These are phyloP conservation scores for Lactarius psammicola DNA, from an alignment of 768 basidiomycete species.

Conservation along the genomic window DNA sequence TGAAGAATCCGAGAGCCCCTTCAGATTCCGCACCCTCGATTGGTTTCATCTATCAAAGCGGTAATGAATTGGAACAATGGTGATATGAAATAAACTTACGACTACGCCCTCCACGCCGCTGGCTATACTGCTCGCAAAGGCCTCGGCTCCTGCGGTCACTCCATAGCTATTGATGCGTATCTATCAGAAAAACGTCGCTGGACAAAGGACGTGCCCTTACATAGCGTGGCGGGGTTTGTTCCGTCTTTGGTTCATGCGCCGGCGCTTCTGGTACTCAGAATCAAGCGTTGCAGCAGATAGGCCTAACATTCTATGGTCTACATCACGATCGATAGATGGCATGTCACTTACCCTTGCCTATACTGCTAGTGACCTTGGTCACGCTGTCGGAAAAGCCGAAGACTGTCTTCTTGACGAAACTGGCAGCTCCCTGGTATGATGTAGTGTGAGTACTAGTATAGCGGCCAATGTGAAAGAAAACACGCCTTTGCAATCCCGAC, in stretches of 20 bases:
- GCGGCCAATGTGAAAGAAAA: neutral
- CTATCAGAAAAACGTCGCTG: conserved; percentile 5
- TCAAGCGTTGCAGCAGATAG: conserved; percentile 97
- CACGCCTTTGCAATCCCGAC: conserved; percentile 89
- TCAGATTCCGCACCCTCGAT: conserved; percentile 94
- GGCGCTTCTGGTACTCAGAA: conserved; percentile 87
- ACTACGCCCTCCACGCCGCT: conserved; percentile 96
- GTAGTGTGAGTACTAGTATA: neutral
- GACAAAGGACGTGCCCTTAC: conserved; percentile 41
- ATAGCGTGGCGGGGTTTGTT: conserved; percentile 97
- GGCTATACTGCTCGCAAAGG: conserved; percentile 88
- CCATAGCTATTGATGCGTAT: conserved; percentile 63
- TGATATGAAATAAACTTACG: conserved; percentile 43
- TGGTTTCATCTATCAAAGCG: conserved; percentile 76
- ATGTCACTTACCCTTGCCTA: conserved; percentile 78
- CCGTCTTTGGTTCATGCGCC: conserved; percentile 84
- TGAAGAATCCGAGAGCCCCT: conserved; percentile 96
- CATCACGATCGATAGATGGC: neutral
- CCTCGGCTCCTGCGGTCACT: conserved; percentile 92
- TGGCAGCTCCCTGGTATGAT: conserved; percentile 78
- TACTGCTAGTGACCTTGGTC: conserved; percentile 97
- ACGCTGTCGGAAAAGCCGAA: conserved; percentile 95
- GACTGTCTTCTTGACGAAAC: conserved; percentile 98
- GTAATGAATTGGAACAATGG: neutral
- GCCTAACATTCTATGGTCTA: conserved; percentile 46